Evolutionary conservation across 352 stramenopile genomes (phyloP).

Genomic region (Phytophthora capsici): DNA sequence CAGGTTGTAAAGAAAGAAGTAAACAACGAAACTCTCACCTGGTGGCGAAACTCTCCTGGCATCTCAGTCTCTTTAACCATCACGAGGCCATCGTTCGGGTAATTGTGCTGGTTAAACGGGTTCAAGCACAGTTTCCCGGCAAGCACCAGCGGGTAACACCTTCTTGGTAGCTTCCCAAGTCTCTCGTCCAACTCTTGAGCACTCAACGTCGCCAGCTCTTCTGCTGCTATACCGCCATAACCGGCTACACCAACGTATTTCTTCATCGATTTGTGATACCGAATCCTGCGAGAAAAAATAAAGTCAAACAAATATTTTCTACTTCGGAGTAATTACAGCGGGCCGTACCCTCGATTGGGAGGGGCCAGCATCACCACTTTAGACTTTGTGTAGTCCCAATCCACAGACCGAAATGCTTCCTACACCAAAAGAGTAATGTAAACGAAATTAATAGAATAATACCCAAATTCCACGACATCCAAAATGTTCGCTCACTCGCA

Average conservation of each 20-base stretch:
- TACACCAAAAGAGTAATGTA: conserved; percentile 29
- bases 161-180: conserved; percentile 67
- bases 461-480: neutral
- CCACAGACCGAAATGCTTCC: conserved; percentile 74
- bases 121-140: conserved; percentile 72
- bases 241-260: conserved; percentile 55
- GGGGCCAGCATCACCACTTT: conserved; percentile 81
- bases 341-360: conserved; percentile 64
- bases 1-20: neutral
- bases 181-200: conserved; percentile 51
- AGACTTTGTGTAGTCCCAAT: conserved; percentile 76
- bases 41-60: conserved; percentile 73
- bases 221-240: conserved; percentile 62
- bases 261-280: conserved; percentile 70
- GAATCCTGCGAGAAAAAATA: conserved; percentile 44
- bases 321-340: too few relatives aligned
- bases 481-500: conserved; percentile 44
- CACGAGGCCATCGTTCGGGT: conserved; percentile 73
- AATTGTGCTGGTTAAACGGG: conserved; percentile 77
- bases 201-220: conserved; percentile 59
- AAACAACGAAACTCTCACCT: conserved; percentile 28
- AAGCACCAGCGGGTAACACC: conserved; percentile 69
- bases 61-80: conserved; percentile 71
- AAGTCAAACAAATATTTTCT: neutral
- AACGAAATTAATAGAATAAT: conserved; percentile 1